Base-by-base conservation (phyloP, 768 basidiomycete genomes). In the Hirschioporus abietinus region DNA sequence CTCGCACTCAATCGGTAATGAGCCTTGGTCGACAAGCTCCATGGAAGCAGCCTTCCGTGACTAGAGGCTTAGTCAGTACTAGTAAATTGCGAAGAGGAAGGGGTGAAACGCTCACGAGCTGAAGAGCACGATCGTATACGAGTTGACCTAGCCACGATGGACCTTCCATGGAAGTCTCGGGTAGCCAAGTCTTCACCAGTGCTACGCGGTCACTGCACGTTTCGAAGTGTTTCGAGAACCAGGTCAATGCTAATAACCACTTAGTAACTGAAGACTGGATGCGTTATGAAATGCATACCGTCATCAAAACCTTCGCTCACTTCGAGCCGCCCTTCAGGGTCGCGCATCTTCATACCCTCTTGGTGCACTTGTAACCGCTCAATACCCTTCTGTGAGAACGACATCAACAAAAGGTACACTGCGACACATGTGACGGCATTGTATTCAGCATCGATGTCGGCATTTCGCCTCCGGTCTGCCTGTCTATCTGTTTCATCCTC, bases 141-240 rank as follows among this genome's bases (percentile, higher is more conserved):
- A 98, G 80, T 76, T 94, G 91, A 74, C 98, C 96, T 18, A 96
- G 84, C 80, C 89, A 96, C 65, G 86, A 88, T 0, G 91, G 88
- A 1, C 92, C 92, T 23, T 89, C 86, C 67, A 95, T 92, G 34
- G 77, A 78, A 66, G 92, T 91, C 63, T 85, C 85, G 6, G 92
- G 92, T 17, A 94, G 75, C 92, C 93, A 94, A 0, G 91, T 92
- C 84, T 92, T 93, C 58, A 94, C 90, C 20, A 92, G 76, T 61
- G 93, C 89, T 20, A 93, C 93, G 57, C 96, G 92, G 67, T 96
- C 95, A 72, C 93, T 92, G 73, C 94, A 96, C 74, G 96, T 95
- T 72, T 95, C 87, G 76, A 97, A 99, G 69, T 95, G 90, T 15
- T 90, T 88, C 73, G 91, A 92, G 79, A 97, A 95, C 96, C 95